Base-by-base conservation (phyloP, 1,139 yeast genomes). In the Sugiyamaella japonica region DNA sequence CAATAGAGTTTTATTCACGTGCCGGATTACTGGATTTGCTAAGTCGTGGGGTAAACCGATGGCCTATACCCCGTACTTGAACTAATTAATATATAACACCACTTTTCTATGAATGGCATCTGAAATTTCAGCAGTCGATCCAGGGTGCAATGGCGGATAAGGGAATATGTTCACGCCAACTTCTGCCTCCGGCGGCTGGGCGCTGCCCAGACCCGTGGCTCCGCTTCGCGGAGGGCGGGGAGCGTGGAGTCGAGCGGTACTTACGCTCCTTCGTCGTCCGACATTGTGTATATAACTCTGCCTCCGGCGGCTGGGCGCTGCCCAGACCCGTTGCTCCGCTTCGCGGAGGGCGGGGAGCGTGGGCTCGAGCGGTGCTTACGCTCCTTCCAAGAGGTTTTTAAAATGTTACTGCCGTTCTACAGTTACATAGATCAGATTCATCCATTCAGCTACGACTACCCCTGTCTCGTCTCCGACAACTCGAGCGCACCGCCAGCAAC, bases 251-350 rank as follows among this genome's bases (percentile, higher is more conserved):
- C n/a, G 2, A 1, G 16, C 17, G 32, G 44, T 17, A 63, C 67
- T 57, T 59, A 64, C 66, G 66, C 67, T 54, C 63, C 67, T 55
- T 68, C 72, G 57, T 69, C 72, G 68, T 68, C 72, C 32, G 69
- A 65, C 71, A 67, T 67, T 47, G 34, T 50, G 38, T 12, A n/a
- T 42, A n/a, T n/a, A n/a, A n/a, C n/a, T n/a, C n/a, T n/a, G n/a
- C n/a, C n/a, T n/a, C n/a, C n/a, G n/a, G n/a, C n/a, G n/a, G n/a
- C n/a, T n/a, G n/a, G n/a, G n/a, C n/a, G n/a, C n/a, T n/a, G n/a
- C n/a, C n/a, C n/a, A n/a, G n/a, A n/a, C n/a, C n/a, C n/a, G n/a
- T n/a, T n/a, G n/a, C n/a, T n/a, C n/a, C n/a, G n/a, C n/a, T n/a
- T n/a, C n/a, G n/a, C n/a, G n/a, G n/a, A n/a, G n/a, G n/a, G n/a